Conservation (phyloP, 2,329 filamentous ascomycete species). For the Alternaria metachromatica region DNA sequence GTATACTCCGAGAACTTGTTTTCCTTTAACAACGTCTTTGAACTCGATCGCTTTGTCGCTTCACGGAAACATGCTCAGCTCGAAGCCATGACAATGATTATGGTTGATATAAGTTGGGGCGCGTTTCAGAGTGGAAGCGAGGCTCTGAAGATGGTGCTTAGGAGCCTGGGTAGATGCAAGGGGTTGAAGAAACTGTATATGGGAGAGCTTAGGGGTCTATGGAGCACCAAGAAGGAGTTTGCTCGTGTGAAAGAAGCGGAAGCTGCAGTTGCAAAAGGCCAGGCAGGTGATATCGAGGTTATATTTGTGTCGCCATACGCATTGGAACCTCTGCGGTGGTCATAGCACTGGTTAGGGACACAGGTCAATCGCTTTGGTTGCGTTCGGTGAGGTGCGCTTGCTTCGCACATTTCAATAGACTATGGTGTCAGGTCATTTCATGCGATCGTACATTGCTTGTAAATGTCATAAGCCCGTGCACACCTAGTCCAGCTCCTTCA, state of each 20-base stretch:
- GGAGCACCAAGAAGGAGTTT: not conserved
- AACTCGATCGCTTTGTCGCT: too few relatives aligned
- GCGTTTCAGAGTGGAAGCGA: not conserved
- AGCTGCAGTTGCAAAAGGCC: not conserved
- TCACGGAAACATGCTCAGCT: not conserved
- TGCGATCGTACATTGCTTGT: not conserved
- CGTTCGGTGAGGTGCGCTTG: not conserved
- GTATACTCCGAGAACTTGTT: not conserved
- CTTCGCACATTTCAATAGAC: not conserved
- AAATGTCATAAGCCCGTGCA: not conserved
- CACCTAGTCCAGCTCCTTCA: not conserved
- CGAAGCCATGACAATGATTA: not conserved
- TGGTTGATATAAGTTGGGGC: not conserved
- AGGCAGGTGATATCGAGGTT: not conserved
- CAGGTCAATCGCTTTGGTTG: not conserved
- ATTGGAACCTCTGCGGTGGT: not conserved
- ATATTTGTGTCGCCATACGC: not conserved
- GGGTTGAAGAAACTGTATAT: not conserved
- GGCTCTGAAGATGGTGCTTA: not conserved
- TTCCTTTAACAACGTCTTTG: not conserved
- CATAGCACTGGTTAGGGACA: not conserved
- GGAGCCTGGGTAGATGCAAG: not conserved
- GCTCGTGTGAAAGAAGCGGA: not conserved
- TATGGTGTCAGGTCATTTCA: not conserved
- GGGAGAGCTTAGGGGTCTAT: not conserved